phyloP scores from a whole-genome alignment of 2,329 filamentous ascomycete genomes.

The Tolypocladium album region DNA sequence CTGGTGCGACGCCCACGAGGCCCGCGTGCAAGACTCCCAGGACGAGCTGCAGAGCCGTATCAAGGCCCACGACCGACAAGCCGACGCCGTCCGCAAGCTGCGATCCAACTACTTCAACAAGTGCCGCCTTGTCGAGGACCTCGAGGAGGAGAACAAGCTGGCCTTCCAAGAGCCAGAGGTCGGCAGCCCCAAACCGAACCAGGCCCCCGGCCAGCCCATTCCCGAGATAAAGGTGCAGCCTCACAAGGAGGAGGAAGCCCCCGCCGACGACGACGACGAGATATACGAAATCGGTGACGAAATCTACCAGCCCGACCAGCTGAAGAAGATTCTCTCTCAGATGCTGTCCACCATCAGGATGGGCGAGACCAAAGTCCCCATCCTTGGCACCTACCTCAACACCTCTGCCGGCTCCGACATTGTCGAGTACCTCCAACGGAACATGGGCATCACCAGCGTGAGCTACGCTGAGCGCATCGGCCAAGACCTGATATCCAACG shows the following conservation, averaged over 20 bases:
- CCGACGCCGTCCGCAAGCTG: constrained; percentile 82
- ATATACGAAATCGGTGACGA: constrained; percentile 86
- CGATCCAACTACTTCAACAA: constrained; percentile 98
- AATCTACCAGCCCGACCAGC: constrained; percentile 70
- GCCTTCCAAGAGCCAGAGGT: constrained; percentile 81
- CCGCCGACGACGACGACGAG: constrained; percentile 57
- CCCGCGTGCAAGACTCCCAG: constrained; percentile 84
- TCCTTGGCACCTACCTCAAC: constrained; percentile 89
- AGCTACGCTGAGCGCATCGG: constrained; percentile 91
- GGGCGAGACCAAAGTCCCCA: constrained; percentile 87
- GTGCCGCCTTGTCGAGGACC: constrained; percentile 86
- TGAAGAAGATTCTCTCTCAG: constrained; percentile 82
- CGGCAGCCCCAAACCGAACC: constrained; percentile 54
- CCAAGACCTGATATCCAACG: constrained; percentile 78
- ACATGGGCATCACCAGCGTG: constrained; percentile 74
- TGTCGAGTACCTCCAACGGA: constrained; percentile 85
- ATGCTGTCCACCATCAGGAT: constrained; percentile 81
- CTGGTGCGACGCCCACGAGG: constrained; percentile 93
- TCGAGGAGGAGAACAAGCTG: constrained; percentile 97
- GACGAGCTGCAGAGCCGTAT: constrained; percentile 86
- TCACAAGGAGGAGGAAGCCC: constrained; percentile 47
- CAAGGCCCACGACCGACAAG: constrained; percentile 87
- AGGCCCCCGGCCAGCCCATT: constrained; percentile 39
- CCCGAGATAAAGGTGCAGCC: constrained; percentile 84
- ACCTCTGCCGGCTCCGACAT: constrained; percentile 87